Evolutionary conservation across 768 basidiomycete genomes (phyloP).

Genomic region (Fibroporia radiculosa): DNA sequence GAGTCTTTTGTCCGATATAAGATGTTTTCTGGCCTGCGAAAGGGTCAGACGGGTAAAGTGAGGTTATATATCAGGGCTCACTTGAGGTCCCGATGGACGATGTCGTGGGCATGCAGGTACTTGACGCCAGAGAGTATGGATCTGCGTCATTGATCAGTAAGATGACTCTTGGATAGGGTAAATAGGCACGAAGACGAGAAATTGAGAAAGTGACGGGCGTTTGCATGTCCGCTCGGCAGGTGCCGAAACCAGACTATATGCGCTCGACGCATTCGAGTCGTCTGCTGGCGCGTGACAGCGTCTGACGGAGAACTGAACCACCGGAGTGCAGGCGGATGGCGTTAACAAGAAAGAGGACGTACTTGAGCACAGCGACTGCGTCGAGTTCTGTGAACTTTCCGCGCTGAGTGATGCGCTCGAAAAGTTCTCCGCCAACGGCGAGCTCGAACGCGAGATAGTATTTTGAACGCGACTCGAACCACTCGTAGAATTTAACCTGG

Average conservation of each 20-base stretch:
- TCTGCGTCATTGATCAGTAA: no score
- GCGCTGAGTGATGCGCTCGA: constrained; percentile 74
- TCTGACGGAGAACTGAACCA: background rate
- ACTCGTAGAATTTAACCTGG: constrained; percentile 93
- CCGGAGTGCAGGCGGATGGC: background rate
- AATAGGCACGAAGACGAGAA: no score
- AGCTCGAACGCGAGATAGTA: constrained; percentile 96
- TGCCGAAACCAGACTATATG: background rate
- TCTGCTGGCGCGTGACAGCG: no score
- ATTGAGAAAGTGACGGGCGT: no score
- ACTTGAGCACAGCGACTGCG: constrained; percentile 73
- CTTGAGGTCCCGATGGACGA: constrained; percentile 97
- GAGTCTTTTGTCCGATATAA: constrained; percentile 74
- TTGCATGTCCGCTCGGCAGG: no score
- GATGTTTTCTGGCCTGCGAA: constrained; percentile 87
- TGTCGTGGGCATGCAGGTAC: constrained; percentile 87
- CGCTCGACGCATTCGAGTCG: background rate
- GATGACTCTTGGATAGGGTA: no score
- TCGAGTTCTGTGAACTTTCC: constrained; percentile 95
- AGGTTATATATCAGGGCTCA: constrained; percentile 22
- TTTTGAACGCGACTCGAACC: constrained; percentile 91
- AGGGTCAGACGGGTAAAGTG: background rate
- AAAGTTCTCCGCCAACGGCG: constrained; percentile 90
- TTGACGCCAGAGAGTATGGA: constrained; percentile 79
- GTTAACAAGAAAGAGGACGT: constrained; percentile 18